phyloP scores from a whole-genome alignment of 805 yeast species.

The Monosporozyma aerobia region DNA sequence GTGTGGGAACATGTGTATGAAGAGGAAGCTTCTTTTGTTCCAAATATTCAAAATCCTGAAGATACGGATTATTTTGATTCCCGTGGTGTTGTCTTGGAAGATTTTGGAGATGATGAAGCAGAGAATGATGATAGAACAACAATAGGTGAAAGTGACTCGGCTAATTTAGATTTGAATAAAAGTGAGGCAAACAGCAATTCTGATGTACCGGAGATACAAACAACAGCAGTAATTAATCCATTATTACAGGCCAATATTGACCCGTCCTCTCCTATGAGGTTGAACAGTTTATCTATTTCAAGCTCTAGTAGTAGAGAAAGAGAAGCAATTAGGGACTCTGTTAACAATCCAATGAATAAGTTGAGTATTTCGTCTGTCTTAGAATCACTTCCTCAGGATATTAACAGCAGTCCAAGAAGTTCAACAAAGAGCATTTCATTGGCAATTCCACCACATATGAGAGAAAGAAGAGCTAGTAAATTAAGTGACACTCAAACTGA shows the following conservation, averaged over 20 bases:
- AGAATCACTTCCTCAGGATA: constrained; percentile 20
- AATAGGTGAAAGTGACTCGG: neutral
- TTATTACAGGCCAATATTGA: neutral
- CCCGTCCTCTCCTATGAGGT: constrained; percentile 5
- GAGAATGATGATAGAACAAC: constrained; percentile 4
- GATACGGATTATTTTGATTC: constrained; percentile 84
- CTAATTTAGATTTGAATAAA: neutral
- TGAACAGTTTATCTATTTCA: constrained; percentile 8
- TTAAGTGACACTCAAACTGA: constrained; percentile 61
- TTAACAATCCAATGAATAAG: constrained; percentile 18
- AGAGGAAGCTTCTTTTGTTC: constrained; percentile 76
- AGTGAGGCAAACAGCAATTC: constrained; percentile 4
- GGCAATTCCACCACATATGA: constrained; percentile 45
- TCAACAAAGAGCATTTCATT: constrained; percentile 35
- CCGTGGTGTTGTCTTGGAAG: constrained; percentile 72
- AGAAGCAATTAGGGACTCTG: constrained; percentile 4
- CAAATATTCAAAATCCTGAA: constrained; percentile 68
- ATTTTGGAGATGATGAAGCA: constrained; percentile 22
- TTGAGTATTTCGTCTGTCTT: constrained; percentile 24
- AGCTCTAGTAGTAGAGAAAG: neutral
- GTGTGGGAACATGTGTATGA: constrained; percentile 67
- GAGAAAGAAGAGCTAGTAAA: constrained; percentile 67
- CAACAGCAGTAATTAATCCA: constrained; percentile 1
- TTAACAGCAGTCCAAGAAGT: constrained; percentile 20
- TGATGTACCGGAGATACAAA: constrained; percentile 14